Evolutionary conservation across 164 flowering plant species (phyloP).

Genomic region (Houttuynia cordata): DNA sequence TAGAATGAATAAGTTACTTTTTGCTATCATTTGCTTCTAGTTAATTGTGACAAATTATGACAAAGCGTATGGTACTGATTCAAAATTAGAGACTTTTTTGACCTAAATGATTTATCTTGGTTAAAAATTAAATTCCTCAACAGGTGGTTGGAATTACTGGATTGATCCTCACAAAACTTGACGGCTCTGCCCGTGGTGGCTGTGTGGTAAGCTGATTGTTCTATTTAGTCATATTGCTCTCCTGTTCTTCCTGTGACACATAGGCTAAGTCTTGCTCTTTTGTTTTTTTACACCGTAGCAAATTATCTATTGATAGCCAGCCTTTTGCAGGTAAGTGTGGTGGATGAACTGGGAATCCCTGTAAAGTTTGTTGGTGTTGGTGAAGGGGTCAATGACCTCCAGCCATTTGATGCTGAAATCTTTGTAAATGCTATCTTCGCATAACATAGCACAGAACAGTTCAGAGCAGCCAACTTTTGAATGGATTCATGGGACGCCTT

Average conservation of each 20-base stretch:
- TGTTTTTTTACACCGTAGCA: background rate
- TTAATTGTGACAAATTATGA: no score
- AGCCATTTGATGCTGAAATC: conserved; percentile 86
- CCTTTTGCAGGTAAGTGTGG: conserved; percentile 77
- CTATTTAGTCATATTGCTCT: background rate
- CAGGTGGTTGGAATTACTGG: conserved; percentile 91
- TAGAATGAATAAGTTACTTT: no score
- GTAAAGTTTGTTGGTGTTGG: conserved; percentile 98
- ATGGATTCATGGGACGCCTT: no score
- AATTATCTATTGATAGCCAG: no score
- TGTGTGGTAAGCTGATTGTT: conserved; percentile 61
- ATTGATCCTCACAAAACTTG: conserved; percentile 84
- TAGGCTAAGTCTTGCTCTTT: background rate
- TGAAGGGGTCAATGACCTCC: conserved; percentile 89
- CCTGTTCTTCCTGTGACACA: background rate
- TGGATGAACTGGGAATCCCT: conserved; percentile 95
- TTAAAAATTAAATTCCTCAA: background rate
- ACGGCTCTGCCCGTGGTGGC: conserved; percentile 97
- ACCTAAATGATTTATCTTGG: background rate
- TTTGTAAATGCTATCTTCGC: conserved; percentile 85
- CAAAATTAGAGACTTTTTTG: no score
- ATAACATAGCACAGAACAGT: conserved; percentile 11
- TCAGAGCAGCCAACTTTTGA: no score
- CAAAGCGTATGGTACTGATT: no score
- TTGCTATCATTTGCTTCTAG: no score